Base-by-base conservation (phyloP, 1,284 basidiomycete genomes). In the Cryptococcus sp. region DNA sequence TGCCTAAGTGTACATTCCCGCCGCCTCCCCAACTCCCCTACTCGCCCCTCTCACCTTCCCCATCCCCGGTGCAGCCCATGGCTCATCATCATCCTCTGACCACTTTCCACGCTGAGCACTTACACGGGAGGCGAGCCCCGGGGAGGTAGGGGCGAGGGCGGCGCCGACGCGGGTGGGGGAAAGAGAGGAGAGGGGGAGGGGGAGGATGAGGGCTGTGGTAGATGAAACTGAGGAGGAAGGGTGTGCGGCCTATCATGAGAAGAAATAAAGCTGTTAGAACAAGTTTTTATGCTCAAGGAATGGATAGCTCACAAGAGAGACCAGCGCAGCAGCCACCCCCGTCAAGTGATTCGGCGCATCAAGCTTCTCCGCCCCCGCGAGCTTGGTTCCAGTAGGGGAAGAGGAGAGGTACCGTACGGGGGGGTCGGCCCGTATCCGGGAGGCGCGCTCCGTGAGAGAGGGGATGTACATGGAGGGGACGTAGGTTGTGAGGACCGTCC, bases 391-490 rank as follows among this genome's bases (percentile, higher is more conserved):
- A 12, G n/a, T 28, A 7, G 20, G 24, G n/a, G 47, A 36, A 50
- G 48, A 38, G n/a, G 63, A 60, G 6, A 74, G 53, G 37, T 52
- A 52, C 4, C 73, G 68, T 33, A 72, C 67, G 1, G 70, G 67
- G 11, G 69, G 54, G 24, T 60, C 53, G 44, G 45, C 12, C 20
- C 35, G 39, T 4, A 18, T 20, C 49, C 43, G 59, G 58, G 49
- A 20, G 50, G 53, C n/a, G 21, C 23, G 46, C 33, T 53, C 52
- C 15, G 20, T 20, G 15, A 47, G 12, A 6, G 54, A 53, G 39
- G 70, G 66, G 23, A 74, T 72, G 62, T 74, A 74, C 63, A 74
- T 69, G 0, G 69, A 55, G 2, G 72, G 72, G 1, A 71, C 64
- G 55, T 76, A 73, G 5, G 70, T 65, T 12, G 71, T 64, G 37